Evolutionary conservation across 73 alveolate genomes (phyloP), one percentile per base, ranked within the genome.

Genomic region (Effrenium voratum): DNA sequence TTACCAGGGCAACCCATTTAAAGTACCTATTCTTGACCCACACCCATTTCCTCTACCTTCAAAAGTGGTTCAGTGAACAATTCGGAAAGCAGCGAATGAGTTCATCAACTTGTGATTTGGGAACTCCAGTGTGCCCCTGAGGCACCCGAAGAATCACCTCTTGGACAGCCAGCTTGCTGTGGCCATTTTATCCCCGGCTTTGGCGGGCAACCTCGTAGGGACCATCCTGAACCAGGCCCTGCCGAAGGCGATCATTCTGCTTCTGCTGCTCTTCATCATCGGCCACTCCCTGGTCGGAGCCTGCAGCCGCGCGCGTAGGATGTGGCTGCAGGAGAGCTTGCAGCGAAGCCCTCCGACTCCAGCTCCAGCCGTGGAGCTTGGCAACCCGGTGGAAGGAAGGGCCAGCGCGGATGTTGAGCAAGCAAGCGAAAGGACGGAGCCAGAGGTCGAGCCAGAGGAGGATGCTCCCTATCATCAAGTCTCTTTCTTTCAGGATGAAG

Each of bases 171-270:
- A 90, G 32, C 57, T 90, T 15, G 97, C 97, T 2, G 41, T 90
- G 41, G 97, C 97, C 22, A 90, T 90, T 86, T 46, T 66, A 0
- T 86, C 97, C 1, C 97, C 97, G 13, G 66, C 88, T 36, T 46
- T 90, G 32, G 97, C 97, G 12, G 97, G 97, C 34, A 90, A 45
- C n/a, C 44, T 90, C 43, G 97, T 66, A 2, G 95, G 95, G n/a
- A 28, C 95, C 6, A 66, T 66, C 41, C 60, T 87, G 95, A 87
- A 43, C 36, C 95, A 43, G 4, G 41, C 55, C 43, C 80, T 55
- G 81, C 93, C 93, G 26, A 68, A 86, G 38, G 44, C 68, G 43
- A 52, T 90, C 76, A 90, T 90, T 43, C 43, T 90, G 97, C 28
- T 90, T 34, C 43, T 90, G 73, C 97, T 90, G 32, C 59, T 90